These are phyloP conservation scores for Verticillium dahliae DNA, from an alignment of 2,329 filamentous ascomycete species.

Conservation along the genomic window DNA sequence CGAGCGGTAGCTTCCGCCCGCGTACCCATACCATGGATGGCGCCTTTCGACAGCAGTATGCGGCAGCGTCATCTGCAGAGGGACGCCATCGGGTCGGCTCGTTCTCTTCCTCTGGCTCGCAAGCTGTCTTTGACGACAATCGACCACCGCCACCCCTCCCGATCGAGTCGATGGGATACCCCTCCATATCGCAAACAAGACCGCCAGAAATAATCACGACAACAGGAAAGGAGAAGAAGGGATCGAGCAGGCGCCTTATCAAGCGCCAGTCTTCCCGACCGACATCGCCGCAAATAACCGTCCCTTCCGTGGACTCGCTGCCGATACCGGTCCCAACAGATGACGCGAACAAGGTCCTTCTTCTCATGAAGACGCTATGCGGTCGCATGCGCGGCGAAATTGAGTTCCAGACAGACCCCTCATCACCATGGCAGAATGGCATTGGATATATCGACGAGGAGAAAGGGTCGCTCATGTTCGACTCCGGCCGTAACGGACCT, in stretches of 20 bases:
- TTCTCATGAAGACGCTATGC: slow-evolving; percentile 70
- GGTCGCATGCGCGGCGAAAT: slow-evolving; percentile 75
- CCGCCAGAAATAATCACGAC: neutral
- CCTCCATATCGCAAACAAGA: slow-evolving; percentile 29
- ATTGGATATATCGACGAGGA: slow-evolving; percentile 74
- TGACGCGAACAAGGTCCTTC: slow-evolving; percentile 65
- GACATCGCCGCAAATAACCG: slow-evolving; percentile 48
- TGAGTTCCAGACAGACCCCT: slow-evolving; percentile 59
- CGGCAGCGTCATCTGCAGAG: slow-evolving; percentile 26
- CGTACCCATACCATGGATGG: slow-evolving; percentile 55
- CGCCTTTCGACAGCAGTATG: slow-evolving; percentile 39
- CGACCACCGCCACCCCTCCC: slow-evolving; percentile 28
- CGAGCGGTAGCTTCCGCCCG: slow-evolving; percentile 35
- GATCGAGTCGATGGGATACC: slow-evolving; percentile 35
- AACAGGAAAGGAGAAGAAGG: slow-evolving; percentile 36
- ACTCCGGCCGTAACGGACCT: slow-evolving; percentile 59
- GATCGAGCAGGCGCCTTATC: slow-evolving; percentile 42
- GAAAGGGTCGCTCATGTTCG: slow-evolving; percentile 67
- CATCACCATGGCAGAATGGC: slow-evolving; percentile 61
- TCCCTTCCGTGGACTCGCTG: slow-evolving; percentile 52
- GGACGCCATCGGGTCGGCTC: slow-evolving; percentile 63
- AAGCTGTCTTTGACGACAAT: slow-evolving; percentile 44
- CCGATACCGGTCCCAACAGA: slow-evolving; percentile 54
- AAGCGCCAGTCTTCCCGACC: slow-evolving; percentile 52
- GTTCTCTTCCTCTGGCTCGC: slow-evolving; percentile 56